Conservation (phyloP, 176 grass and related monocot genomes). For the Aegilops umbellulata region DNA sequence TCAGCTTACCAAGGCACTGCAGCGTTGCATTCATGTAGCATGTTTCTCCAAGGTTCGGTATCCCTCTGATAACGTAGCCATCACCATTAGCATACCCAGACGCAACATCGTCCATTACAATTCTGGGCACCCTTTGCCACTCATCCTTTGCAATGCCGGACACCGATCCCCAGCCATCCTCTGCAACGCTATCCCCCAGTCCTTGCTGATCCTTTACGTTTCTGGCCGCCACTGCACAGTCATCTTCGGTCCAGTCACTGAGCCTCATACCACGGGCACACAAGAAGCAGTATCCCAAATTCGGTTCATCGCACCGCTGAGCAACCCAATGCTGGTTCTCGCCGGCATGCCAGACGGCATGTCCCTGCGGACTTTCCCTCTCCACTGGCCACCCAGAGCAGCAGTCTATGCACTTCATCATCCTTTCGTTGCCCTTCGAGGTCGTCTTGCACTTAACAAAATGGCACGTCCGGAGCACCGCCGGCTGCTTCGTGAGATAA, state of each 20-base stretch:
- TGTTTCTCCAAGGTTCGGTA: conserved; percentile 61
- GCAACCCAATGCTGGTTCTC: conserved; percentile 43
- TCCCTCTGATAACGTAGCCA: conserved; percentile 50
- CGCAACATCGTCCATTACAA: background rate
- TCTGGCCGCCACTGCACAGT: background rate
- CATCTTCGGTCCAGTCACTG: background rate
- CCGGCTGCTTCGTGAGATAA: background rate
- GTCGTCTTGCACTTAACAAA: background rate
- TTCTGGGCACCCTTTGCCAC: background rate
- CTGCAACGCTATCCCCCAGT: no score
- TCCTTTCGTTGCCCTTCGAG: background rate
- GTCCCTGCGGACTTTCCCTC: conserved; percentile 39
- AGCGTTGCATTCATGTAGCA: conserved; percentile 77
- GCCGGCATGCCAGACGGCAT: conserved; percentile 49
- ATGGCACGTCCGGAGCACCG: background rate
- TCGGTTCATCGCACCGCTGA: conserved; percentile 22
- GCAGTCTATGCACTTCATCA: conserved; percentile 61
- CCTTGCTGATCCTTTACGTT: background rate
- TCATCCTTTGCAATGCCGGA: no score
- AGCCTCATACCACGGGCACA: conserved; percentile 10
- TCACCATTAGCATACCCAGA: background rate
- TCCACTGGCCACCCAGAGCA: conserved; percentile 30
- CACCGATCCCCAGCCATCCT: no score
- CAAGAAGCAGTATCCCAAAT: conserved; percentile 55
- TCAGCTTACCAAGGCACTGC: conserved; percentile 71